Conservation (phyloP, 2,329 filamentous ascomycete genomes). For the Stemphylium vesicarium region DNA sequence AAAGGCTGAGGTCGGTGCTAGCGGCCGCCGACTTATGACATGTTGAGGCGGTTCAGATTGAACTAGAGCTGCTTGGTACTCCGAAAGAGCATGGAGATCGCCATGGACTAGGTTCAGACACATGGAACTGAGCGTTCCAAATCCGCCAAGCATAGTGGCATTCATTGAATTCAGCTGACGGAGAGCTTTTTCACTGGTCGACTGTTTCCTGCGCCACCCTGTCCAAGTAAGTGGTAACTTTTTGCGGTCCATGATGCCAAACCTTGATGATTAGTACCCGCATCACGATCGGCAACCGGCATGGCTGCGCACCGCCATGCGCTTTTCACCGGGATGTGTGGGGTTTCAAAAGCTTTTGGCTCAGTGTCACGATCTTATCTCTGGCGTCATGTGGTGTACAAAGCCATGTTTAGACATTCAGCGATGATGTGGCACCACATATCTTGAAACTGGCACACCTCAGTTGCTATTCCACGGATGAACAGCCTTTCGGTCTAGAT, state of each 20-base stretch:
- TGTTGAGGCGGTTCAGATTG: slow-evolving; percentile 15
- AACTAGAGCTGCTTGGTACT: slow-evolving; percentile 15
- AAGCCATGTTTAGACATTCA: background rate
- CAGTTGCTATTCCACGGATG: background rate
- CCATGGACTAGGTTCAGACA: slow-evolving; percentile 13
- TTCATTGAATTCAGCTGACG: slow-evolving; percentile 1
- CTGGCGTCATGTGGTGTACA: background rate
- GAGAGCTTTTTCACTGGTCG: background rate
- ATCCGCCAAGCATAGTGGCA: slow-evolving; percentile 3
- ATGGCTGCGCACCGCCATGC: slow-evolving; percentile 1
- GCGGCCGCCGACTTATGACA: slow-evolving; percentile 33
- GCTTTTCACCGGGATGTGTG: background rate
- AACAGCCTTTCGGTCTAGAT: background rate
- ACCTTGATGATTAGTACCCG: background rate
- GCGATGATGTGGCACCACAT: background rate
- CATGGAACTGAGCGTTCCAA: slow-evolving; percentile 2
- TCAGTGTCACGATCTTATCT: background rate
- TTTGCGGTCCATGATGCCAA: background rate
- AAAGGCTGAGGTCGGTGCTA: slow-evolving; percentile 19
- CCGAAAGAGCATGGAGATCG: slow-evolving; percentile 20
- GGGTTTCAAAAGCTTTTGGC: background rate
- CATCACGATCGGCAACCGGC: background rate
- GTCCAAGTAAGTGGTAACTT: background rate
- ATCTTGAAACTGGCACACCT: slow-evolving; percentile 1
- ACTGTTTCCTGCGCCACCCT: background rate